A percentile compares a stretch with the other conserved stretches of the same genome.
phyloP scores from a whole-genome alignment of 768 basidiomycete species.

The Tubosaeta sp. region DNA sequence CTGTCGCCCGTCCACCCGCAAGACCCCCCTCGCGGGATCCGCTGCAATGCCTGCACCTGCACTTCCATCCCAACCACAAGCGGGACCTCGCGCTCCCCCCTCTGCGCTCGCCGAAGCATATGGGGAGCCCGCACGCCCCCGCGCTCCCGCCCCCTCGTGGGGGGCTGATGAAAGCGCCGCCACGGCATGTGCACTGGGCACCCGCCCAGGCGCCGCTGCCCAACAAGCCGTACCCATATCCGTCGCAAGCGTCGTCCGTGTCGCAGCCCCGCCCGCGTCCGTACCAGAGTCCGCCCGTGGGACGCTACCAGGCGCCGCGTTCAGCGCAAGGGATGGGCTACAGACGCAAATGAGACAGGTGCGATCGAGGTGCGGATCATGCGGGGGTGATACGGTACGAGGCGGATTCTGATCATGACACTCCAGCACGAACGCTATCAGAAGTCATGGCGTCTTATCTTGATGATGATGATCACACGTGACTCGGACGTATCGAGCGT shows the following conservation, averaged over 20 bases:
- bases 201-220: slow-evolving; percentile 27
- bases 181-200: slow-evolving; percentile 27
- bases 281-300: slow-evolving; percentile 1
- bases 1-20: slow-evolving; percentile 8
- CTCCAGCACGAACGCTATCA: slow-evolving; percentile 24
- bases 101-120: slow-evolving; percentile 7
- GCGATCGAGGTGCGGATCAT: slow-evolving; percentile 29
- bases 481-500: slow-evolving; percentile 6
- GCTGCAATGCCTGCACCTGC: slow-evolving; percentile 22
- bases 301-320: slow-evolving; percentile 21
- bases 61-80: slow-evolving; percentile 24
- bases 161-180: slow-evolving; percentile 1
- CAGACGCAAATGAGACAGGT: slow-evolving; percentile 16
- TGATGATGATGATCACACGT: slow-evolving; percentile 18
- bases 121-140: slow-evolving; percentile 7
- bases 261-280: slow-evolving; percentile 5
- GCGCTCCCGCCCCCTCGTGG: slow-evolving; percentile 23
- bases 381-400: slow-evolving; percentile 17
- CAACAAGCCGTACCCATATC: slow-evolving; percentile 24
- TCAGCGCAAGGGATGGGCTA: slow-evolving; percentile 1
- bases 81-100: slow-evolving; percentile 10
- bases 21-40: slow-evolving; percentile 16
- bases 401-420: slow-evolving; percentile 17
- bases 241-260: slow-evolving; percentile 13
- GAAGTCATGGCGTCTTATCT: slow-evolving; percentile 14